Percentiles rank a stretch among this genome's conserved stretches.
Conservation (phyloP, 2,329 filamentous ascomycete species). For the Colletotrichum endophyticum region DNA sequence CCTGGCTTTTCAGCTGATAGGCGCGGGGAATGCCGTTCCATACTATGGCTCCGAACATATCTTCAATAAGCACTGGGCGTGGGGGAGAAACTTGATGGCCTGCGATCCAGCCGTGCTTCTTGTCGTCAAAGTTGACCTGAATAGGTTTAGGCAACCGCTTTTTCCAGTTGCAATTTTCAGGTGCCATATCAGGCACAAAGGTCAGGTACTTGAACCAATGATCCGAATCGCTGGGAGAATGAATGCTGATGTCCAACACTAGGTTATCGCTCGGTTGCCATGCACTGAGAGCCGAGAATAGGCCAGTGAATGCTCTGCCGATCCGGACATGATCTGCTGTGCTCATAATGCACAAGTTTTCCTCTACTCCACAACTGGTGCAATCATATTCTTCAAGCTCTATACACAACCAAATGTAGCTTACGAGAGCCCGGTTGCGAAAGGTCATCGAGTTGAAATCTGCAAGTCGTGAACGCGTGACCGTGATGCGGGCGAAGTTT, state of each 20-base stretch:
- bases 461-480: background rate
- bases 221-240: background rate
- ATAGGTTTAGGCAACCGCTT: background rate
- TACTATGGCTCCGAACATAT: background rate
- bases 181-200: background rate
- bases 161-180: background rate
- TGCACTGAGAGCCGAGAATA: background rate
- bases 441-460: background rate
- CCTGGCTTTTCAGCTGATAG: background rate
- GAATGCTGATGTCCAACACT: background rate
- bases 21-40: background rate
- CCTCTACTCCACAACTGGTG: background rate
- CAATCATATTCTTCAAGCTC: background rate
- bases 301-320: background rate
- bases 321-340: background rate
- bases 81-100: background rate
- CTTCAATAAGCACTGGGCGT: background rate
- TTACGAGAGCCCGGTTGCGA: background rate
- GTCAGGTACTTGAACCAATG: background rate
- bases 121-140: background rate
- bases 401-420: background rate
- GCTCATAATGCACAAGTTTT: too few relatives aligned
- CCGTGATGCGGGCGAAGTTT: background rate
- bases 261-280: background rate
- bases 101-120: background rate